Evolutionary conservation across 1,284 basidiomycete genomes (phyloP), one percentile per base, ranked within the genome.

Genomic region (Trichosporon sp.): DNA sequence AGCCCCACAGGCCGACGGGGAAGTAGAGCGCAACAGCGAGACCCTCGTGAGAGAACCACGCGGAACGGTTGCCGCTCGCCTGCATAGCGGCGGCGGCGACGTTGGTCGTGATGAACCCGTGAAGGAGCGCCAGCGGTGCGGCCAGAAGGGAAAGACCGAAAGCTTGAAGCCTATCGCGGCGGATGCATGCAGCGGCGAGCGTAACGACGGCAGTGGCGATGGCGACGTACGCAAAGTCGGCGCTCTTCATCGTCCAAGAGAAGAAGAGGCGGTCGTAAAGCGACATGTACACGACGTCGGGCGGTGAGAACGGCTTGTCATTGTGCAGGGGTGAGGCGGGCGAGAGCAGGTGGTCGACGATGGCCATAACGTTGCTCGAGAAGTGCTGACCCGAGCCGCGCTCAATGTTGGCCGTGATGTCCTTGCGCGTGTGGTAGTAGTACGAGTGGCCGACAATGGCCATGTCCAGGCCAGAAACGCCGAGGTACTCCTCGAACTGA

Each of bases 401-500:
- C 69, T 81, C 77, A 67, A 83, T 79, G 71, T 79, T 71, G 7
- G 71, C 72, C 35, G 78, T 43, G 1, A 69, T 74, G 66, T 83
- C 81, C 68, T 74, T 78, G 65, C 91, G 90, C 83, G 93, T 96
- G 82, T 96, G 94, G 81, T 96, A 97, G 71, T 95, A 86, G 81
- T 98, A 99, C 74, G 79, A 75, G 68, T 97, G 94, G 21, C 94
- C 93, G 11, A 98, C 91, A 43, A 98, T 86, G 0, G 96, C 96
- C 89, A 98, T 95, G 81, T 95, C 94, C 37, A 95, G 84, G 21
- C 94, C 94, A 0, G 92, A 91, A 16, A 94, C 89, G 76, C 91
- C 91, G 43, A 97, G 87, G 81, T 99, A 99, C 74, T 92, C 86
- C 78, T 95, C 92, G 76, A 98, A 99, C 79, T 98, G 96, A 40